Evolutionary conservation across 257 asterid genomes (phyloP).

Genomic region (Nicotiana knightiana): DNA sequence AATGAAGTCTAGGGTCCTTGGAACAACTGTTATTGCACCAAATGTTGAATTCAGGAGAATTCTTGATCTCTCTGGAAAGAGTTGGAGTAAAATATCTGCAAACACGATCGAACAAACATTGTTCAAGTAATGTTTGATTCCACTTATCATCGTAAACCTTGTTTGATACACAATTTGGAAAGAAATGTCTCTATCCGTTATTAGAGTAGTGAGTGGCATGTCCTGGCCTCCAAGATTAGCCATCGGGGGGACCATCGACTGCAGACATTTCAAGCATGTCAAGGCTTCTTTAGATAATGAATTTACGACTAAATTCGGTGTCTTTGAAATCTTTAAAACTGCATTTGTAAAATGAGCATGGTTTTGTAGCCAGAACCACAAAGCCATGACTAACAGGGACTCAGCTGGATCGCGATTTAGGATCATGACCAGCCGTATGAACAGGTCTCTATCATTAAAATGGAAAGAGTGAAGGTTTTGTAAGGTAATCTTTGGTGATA

Average conservation of each 20-base stretch:
- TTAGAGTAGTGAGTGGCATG: not conserved
- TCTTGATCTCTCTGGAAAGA: not conserved
- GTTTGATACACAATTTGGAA: not conserved
- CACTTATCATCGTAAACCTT: slow-evolving; percentile 11
- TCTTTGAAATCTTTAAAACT: not conserved
- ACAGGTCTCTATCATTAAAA: slow-evolving; percentile 5
- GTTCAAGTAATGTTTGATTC: slow-evolving; percentile 4
- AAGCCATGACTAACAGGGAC: slow-evolving; percentile 7
- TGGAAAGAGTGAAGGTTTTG: slow-evolving; percentile 6
- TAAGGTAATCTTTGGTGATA: not conserved
- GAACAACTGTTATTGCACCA: slow-evolving; percentile 9
- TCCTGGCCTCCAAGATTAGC: not conserved
- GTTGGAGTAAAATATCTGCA: slow-evolving; percentile 7
- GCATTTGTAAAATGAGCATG: not conserved
- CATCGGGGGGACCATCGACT: not conserved
- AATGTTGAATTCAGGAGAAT: not conserved
- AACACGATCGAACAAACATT: slow-evolving; percentile 9
- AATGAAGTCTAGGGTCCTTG: not conserved
- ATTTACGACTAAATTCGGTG: not conserved
- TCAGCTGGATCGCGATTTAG: not conserved
- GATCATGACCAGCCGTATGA: not conserved
- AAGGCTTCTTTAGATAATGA: not conserved
- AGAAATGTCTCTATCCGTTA: not conserved
- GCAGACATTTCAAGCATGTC: not conserved
- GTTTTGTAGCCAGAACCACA: slow-evolving; percentile 7